phyloP scores from a whole-genome alignment of 768 basidiomycete species.

The Polyporus arcularius region DNA sequence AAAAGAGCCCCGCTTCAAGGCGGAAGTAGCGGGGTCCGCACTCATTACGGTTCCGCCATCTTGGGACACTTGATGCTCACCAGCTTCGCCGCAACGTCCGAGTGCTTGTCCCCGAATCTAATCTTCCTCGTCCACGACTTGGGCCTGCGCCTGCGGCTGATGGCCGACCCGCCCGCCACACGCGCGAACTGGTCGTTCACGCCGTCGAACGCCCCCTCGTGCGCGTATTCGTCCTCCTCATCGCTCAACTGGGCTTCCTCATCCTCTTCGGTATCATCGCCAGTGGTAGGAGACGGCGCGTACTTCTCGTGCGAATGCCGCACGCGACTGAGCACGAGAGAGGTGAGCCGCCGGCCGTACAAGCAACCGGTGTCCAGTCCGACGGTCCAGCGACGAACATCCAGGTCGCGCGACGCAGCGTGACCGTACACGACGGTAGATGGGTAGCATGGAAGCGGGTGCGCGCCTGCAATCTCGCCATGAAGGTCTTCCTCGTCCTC shows the following conservation, averaged over 20 bases:
- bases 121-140: constrained; percentile 36
- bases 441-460: constrained; percentile 61
- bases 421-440: constrained; percentile 88
- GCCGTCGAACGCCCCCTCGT: constrained; percentile 14
- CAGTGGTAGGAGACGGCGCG: not conserved
- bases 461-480: constrained; percentile 21
- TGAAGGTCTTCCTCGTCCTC: constrained; percentile 6
- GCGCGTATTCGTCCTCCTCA: constrained; percentile 23
- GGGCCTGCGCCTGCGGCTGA: constrained; percentile 20
- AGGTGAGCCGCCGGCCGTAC: constrained; percentile 63
- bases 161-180: constrained; percentile 6
- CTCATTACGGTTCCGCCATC: constrained; percentile 11
- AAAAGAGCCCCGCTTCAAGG: not conserved
- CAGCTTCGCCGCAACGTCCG: constrained; percentile 42
- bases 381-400: constrained; percentile 79
- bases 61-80: constrained; percentile 42
- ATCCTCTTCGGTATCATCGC: constrained; percentile 24
- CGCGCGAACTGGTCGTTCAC: constrained; percentile 13
- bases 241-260: constrained; percentile 21
- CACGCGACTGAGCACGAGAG: constrained; percentile 55
- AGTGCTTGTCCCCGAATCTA: constrained; percentile 57
- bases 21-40: not conserved
- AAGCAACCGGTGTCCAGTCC: constrained; percentile 89
- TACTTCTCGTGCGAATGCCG: not conserved
- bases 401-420: constrained; percentile 75